These are phyloP conservation scores for Tricholoma terreum DNA, from an alignment of 768 basidiomycete species.

Conservation along the genomic window DNA sequence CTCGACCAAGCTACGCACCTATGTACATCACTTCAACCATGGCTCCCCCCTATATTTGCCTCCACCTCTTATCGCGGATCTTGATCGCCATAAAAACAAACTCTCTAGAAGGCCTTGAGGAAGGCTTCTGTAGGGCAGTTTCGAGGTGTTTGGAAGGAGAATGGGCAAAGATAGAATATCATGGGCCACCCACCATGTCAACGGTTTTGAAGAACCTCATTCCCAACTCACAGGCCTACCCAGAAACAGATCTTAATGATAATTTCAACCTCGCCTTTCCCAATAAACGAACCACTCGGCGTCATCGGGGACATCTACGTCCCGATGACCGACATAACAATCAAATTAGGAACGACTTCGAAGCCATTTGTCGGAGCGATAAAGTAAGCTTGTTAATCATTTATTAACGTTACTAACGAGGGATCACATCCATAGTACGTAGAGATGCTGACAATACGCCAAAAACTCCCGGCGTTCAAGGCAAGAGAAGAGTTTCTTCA, in stretches of 20 bases:
- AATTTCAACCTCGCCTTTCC: background rate
- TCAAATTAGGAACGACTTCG: slow-evolving; percentile 53
- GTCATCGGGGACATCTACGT: slow-evolving; percentile 1
- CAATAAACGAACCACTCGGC: background rate
- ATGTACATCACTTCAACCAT: slow-evolving; percentile 72
- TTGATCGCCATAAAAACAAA: slow-evolving; percentile 52
- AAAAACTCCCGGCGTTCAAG: slow-evolving; percentile 76
- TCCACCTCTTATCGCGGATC: slow-evolving; percentile 75
- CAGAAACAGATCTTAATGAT: background rate
- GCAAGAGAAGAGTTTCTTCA: slow-evolving; percentile 61
- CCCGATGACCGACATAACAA: slow-evolving; percentile 43
- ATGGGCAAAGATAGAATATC: slow-evolving; percentile 62
- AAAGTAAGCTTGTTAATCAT: slow-evolving; percentile 26
- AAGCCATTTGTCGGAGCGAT: slow-evolving; percentile 36
- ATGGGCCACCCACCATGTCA: slow-evolving; percentile 75
- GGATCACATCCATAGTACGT: slow-evolving; percentile 37
- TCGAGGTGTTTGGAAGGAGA: slow-evolving; percentile 70
- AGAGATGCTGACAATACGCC: slow-evolving; percentile 52
- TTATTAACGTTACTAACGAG: background rate
- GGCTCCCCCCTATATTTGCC: slow-evolving; percentile 75
- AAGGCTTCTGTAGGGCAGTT: slow-evolving; percentile 69
- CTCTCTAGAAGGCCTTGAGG: slow-evolving; percentile 56
- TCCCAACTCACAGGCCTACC: slow-evolving; percentile 17
- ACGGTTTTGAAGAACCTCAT: slow-evolving; percentile 62
- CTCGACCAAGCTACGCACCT: slow-evolving; percentile 51